Evolutionary conservation across 495 filamentous ascomycete species (phyloP).

Genomic region (Mycothermus thermophilus): DNA sequence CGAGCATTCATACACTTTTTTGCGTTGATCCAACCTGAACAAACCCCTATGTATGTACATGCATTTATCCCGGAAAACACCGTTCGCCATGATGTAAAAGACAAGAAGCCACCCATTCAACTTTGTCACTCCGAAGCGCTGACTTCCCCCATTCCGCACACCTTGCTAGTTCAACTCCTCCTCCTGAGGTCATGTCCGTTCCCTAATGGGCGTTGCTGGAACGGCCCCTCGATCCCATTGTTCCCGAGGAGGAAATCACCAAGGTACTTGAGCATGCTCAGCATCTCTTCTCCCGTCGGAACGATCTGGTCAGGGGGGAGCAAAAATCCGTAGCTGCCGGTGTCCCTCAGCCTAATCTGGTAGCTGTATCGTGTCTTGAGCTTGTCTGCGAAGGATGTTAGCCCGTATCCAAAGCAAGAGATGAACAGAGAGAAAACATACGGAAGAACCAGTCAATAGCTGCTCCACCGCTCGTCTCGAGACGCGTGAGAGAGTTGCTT

Average conservation of each 20-base stretch:
- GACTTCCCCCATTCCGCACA: too few relatives aligned
- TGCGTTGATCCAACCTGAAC: too few relatives aligned
- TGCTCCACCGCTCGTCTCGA: slow-evolving; percentile 64
- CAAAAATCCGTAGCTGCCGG: slow-evolving; percentile 85
- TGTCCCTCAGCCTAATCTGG: slow-evolving; percentile 91
- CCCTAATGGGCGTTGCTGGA: slow-evolving; percentile 2
- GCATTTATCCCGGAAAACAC: too few relatives aligned
- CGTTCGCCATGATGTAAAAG: too few relatives aligned
- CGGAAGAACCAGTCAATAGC: slow-evolving; percentile 93
- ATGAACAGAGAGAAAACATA: too few relatives aligned
- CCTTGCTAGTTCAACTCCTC: too few relatives aligned
- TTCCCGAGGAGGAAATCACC: slow-evolving; percentile 60
- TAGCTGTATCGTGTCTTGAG: slow-evolving; percentile 71
- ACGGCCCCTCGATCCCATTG: slow-evolving; percentile 39
- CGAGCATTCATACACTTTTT: too few relatives aligned
- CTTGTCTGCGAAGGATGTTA: too few relatives aligned
- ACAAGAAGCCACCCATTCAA: too few relatives aligned
- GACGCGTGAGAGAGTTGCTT: slow-evolving; percentile 24
- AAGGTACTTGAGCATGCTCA: slow-evolving; percentile 67
- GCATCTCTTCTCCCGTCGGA: slow-evolving; percentile 76
- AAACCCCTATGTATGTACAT: too few relatives aligned
- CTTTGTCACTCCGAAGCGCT: too few relatives aligned
- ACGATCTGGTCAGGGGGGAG: slow-evolving; percentile 78
- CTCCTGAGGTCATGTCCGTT: slow-evolving; percentile 13
- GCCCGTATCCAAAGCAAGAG: too few relatives aligned